Evolutionary conservation across 495 filamentous ascomycete genomes (phyloP), one percentile per base, ranked within the genome.

Genomic region (Aspergillus diversus): DNA sequence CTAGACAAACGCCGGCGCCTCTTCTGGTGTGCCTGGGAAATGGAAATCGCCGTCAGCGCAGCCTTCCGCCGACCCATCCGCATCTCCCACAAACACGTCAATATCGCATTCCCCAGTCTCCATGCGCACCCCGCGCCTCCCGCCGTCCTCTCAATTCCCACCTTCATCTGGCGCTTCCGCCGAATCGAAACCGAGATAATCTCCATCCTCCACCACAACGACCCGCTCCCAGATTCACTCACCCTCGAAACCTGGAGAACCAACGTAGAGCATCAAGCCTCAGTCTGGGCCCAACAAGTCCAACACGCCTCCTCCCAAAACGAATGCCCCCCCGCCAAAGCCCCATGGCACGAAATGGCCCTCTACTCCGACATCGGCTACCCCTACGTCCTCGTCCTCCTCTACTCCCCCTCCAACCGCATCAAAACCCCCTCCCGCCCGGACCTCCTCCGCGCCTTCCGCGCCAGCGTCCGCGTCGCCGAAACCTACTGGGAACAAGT

Each of bases 1-100:
- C 54, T 42, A 3, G 54, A 56, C 33, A 4, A 21, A 32, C 54
- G 54, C 21, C 54, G 54, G 2, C 54, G 54, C 5, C 21, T 56
- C 7, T 56, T 56, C 35, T 56, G 54, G 54, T 56, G 54, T n/a
- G 54, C 54, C 34, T 56, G 54, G 54, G 54, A 56, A 15, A 56
- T 56, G 54, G 54, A 56, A 31, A 43, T 56, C 54, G 54, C 34
- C 5, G 54, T 56, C 34, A 56, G 54, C 11, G 54, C 54, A 4
- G 54, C 34, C 54, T 43, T 56, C 11, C 54, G 54, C 43, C 54
- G 54, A 7, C 54, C 54, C 12, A 56, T 56, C 54, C 7, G 54
- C 34, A 56, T n/a, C 9, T 15, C 33, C 5, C 42, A 43, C 16
- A 56, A 43, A 37, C 31, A 56, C 54, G 43, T 56, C 33, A 42